Evolutionary conservation across 768 basidiomycete genomes (phyloP).

Genomic region (Leccinellum luteum): DNA sequence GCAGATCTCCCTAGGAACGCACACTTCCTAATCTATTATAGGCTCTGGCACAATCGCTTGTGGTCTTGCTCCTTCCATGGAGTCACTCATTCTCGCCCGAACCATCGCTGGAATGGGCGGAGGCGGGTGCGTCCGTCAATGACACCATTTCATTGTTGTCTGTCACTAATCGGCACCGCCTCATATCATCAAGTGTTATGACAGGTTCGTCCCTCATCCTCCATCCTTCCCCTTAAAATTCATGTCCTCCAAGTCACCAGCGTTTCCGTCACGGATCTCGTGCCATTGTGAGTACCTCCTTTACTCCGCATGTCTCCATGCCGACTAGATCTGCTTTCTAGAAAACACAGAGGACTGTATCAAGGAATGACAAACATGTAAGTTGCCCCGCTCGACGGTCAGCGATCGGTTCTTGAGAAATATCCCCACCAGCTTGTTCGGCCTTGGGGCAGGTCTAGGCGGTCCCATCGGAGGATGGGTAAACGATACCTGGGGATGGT

Average conservation of each 20-base stretch:
- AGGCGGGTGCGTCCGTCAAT: constrained; percentile 62
- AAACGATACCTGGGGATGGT: constrained; percentile 86
- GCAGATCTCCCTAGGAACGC: constrained; percentile 14
- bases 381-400: constrained; percentile 19
- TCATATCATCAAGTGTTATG: constrained; percentile 63
- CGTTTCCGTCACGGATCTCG: constrained; percentile 82
- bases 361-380: constrained; percentile 92
- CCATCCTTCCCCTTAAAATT: constrained; percentile 14
- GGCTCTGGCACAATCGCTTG: constrained; percentile 83
- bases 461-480: constrained; percentile 84
- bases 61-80: constrained; percentile 86
- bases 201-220: constrained; percentile 50
- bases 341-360: constrained; percentile 84
- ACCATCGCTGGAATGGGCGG: constrained; percentile 91
- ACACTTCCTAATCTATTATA: constrained; percentile 31
- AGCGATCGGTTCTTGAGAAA: constrained; percentile 9
- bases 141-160: background rate
- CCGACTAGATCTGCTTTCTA: constrained; percentile 27
- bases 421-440: constrained; percentile 59
- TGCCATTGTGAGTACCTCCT: constrained; percentile 65
- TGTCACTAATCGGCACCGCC: constrained; percentile 16
- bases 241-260: constrained; percentile 59
- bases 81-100: constrained; percentile 72
- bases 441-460: constrained; percentile 77
- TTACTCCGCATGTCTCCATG: constrained; percentile 2